Base-by-base conservation (phyloP, 2,329 filamentous ascomycete genomes). In the Clonostachys solani region DNA sequence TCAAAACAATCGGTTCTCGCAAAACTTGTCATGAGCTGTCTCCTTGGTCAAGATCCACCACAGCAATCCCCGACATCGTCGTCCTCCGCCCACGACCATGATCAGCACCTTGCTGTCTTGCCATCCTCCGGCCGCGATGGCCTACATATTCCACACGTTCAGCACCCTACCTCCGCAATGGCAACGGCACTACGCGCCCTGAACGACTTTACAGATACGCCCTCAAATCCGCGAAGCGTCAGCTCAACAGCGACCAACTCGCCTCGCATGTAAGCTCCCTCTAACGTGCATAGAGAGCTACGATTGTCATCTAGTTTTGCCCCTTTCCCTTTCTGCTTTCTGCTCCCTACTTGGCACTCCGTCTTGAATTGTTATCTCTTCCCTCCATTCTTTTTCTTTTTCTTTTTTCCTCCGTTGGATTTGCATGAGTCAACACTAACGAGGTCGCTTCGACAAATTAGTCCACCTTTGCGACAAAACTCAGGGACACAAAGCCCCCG, bases 401-500 rank as follows among this genome's bases (percentile, higher is more conserved):
- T 42, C 23, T 42, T 42, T 42, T 42, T 42, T 18, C n/a, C 19
- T 19, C 12, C 3, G 8, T 40, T 18, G 37, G 10, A 13, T 40
- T 40, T 40, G 17, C 17, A 40, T 18, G 19, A 45, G 41, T 33
- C 17, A 44, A 46, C 44, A 49, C 49, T 58, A 47, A 60, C 54
- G 51, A 43, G n/a, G 13, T 47, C 50, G 44, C 35, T 50, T 29
- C 23, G 23, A 29, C 23, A 29, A 29, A 33, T 33, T 57, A 89
- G 87, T 57, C 80, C 80, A 44, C 83, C 86, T 2, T 66, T 84
- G 50, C 74, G 87, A 60, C 85, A 87, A 60, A 88, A 86, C 58
- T 94, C 89, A 12, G 86, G 86, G 49, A 78, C 76, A 44, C 83
- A 84, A 23, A 95, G 92, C 6, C 91, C 92, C 29, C 79, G 87